Evolutionary conservation across 768 basidiomycete species (phyloP).

Genomic region (Termitomyces sp.): DNA sequence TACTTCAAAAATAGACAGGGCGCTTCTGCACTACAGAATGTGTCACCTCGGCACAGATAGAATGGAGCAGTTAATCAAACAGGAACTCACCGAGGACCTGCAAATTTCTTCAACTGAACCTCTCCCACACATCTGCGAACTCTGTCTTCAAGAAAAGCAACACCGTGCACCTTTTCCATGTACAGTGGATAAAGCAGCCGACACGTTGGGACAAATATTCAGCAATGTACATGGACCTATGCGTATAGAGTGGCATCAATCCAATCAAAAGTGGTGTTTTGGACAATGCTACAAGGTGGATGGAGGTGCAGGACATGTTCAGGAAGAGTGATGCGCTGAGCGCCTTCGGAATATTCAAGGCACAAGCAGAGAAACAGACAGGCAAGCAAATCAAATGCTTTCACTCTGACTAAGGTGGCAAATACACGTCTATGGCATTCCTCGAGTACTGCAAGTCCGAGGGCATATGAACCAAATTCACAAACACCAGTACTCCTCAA

Average conservation of each 20-base stretch:
- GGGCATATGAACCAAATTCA: too few relatives aligned
- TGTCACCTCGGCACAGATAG: not conserved
- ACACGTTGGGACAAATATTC: not conserved
- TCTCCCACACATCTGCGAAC: not conserved
- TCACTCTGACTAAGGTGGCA: too few relatives aligned
- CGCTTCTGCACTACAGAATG: not conserved
- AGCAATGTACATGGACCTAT: not conserved
- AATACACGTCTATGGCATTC: too few relatives aligned
- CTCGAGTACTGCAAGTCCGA: too few relatives aligned
- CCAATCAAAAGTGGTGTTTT: too few relatives aligned
- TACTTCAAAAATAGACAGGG: not conserved
- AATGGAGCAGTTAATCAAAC: not conserved
- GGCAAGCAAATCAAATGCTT: too few relatives aligned
- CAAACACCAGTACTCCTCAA: too few relatives aligned
- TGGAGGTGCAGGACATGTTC: too few relatives aligned
- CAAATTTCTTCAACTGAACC: not conserved
- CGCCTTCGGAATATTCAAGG: too few relatives aligned
- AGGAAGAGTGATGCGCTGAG: too few relatives aligned
- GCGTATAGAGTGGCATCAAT: not conserved
- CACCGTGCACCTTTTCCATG: not conserved
- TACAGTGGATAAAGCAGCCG: not conserved
- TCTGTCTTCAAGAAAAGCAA: not conserved
- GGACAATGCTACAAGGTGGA: too few relatives aligned
- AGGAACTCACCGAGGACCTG: not conserved
- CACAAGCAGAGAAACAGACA: too few relatives aligned